Base-by-base conservation (phyloP, 352 stramenopile genomes). In the Phytophthora agathidicida region DNA sequence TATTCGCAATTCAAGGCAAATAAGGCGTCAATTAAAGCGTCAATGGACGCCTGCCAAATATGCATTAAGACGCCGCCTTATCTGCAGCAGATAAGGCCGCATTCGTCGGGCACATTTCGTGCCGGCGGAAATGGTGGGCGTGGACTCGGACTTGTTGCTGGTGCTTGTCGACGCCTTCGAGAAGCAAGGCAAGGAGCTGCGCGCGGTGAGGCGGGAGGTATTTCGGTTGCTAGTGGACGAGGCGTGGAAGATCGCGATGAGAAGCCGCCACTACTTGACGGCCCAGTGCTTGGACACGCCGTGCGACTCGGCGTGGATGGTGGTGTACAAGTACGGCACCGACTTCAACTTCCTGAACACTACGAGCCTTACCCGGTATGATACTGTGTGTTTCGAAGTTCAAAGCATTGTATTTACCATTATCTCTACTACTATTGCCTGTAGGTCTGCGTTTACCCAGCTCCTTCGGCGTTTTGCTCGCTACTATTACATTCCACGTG, bases 331-430 rank as follows among this genome's bases (percentile, higher is more conserved):
- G 9, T 17, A 39, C 26, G 43, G 27, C 9, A 20, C 1, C n/a
- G 26, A 50, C 43, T 17, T 14, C 2, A 50, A 50, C 43, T 50
- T 50, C 17, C 16, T 49, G 2, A 49, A 49, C 17, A 8, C 42
- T 10, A 51, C 41, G 2, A 49, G 41, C 27, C 26, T 49, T 10
- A 28, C 26, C 11, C n/a, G 41, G 41, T 37, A 17, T 11, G 8
- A 36, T 2, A 7, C 8, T 17, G 23, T 27, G 6, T 49, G 16
- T 7, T 47, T n/a, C n/a, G n/a, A n/a, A n/a, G n/a, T n/a, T n/a
- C n/a, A n/a, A n/a, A n/a, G n/a, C n/a, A n/a, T n/a, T n/a, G n/a
- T n/a, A n/a, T n/a, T n/a, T 22, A 24, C 5, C 5, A 1, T 24
- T 35, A 47, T 24, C 8, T n/a, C 13, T 7, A 9, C n/a, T n/a